Evolutionary conservation across 495 filamentous ascomycete species (phyloP), one percentile per base, ranked within the genome.

Genomic region (Hyaloscypha finlandica): DNA sequence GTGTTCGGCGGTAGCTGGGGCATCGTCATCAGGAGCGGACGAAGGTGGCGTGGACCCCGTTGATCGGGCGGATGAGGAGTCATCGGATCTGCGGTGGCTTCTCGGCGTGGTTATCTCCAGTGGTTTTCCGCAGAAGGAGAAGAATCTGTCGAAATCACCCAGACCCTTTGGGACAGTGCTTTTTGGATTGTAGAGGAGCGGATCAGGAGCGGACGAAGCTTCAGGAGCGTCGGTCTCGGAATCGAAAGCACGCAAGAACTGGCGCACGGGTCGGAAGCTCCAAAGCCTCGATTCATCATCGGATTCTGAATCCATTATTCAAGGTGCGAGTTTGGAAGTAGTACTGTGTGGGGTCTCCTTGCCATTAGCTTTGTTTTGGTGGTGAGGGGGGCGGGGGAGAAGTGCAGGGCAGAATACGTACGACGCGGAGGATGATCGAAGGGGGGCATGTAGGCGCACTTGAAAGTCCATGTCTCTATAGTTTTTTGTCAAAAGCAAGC

Each of bases 81-180:
- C 57, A 19, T 63, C 57, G 3, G 42, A 52, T 20, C 22, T 56
- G 9, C 48, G 67, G 37, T 48, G 52, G 30, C 25, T 32, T 16
- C 3, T 58, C 8, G 53, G 25, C 6, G 14, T 6, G 8, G 39
- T 22, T 12, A 33, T 42, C 6, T 56, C 33, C 14, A 54, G 55
- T 20, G 61, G 55, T 33, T 59, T 57, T 1, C 67, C 64, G 29
- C 58, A 59, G 33, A 67, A 70, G 25, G 35, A 20, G 22, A 60
- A 65, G 8, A 70, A 37, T 29, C 65, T 55, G 22, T 64, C 54
- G 55, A 72, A 70, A 52, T 72, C 70, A 3, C 70, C 70, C 45
- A 72, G 37, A 29, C 54, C 9, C 3, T 39, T 53, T 29, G 70
- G 56, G 11, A 19, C 31, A 22, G 39, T 65, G 11, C 52, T n/a